These are phyloP conservation scores for Fusarium chlamydosporum DNA, from an alignment of 2,329 filamentous ascomycete genomes.

Conservation along the genomic window DNA sequence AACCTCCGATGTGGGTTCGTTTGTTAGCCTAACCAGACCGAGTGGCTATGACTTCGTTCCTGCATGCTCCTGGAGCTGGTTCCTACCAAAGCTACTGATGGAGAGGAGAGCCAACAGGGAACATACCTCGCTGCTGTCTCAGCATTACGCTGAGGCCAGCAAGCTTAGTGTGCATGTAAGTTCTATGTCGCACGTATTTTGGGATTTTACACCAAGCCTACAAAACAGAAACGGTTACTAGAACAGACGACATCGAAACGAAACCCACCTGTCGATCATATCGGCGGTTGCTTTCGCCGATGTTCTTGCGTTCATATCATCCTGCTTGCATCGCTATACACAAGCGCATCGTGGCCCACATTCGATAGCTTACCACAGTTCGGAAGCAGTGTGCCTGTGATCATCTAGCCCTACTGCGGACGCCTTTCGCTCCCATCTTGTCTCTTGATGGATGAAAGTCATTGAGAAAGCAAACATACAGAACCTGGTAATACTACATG, in stretches of 20 bases:
- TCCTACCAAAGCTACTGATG: constrained; percentile 32
- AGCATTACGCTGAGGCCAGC: constrained; percentile 35
- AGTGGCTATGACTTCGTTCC: constrained; percentile 49
- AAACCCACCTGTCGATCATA: constrained; percentile 42
- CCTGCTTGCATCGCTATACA: constrained; percentile 9
- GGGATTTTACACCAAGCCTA: constrained; percentile 8
- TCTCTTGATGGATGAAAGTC: constrained; percentile 4
- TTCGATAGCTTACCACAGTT: constrained; percentile 16
- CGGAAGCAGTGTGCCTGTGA: constrained; percentile 23
- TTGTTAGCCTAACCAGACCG: constrained; percentile 39
- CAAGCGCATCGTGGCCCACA: background rate
- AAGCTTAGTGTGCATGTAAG: constrained; percentile 26
- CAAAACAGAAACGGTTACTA: constrained; percentile 20
- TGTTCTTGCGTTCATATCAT: background rate
- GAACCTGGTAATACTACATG: constrained; percentile 22
- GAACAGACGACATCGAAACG: constrained; percentile 18
- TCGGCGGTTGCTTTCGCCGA: constrained; percentile 12
- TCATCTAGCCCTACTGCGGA: constrained; percentile 28
- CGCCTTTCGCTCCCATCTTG: constrained; percentile 23
- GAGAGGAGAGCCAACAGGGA: constrained; percentile 38
- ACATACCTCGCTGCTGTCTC: constrained; percentile 29
- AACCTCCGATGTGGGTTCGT: constrained; percentile 39
- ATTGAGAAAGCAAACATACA: constrained; percentile 15
- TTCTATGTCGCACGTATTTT: constrained; percentile 27
- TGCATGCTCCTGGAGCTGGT: constrained; percentile 49